Evolutionary conservation across 1,284 basidiomycete genomes (phyloP).

Genomic region (Trichosporon ovoides): DNA sequence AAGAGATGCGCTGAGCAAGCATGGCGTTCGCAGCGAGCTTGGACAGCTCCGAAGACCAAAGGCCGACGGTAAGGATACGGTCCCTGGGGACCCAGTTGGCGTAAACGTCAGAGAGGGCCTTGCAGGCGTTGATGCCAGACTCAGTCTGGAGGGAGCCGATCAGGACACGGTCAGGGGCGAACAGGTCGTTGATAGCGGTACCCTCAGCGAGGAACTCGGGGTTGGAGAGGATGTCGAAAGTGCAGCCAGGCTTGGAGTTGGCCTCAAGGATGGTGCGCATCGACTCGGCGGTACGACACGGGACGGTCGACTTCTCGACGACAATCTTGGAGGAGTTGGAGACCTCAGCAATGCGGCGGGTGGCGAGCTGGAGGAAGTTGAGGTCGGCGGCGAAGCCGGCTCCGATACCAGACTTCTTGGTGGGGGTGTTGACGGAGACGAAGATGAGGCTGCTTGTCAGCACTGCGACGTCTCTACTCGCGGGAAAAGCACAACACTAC

Average conservation of each 20-base stretch:
- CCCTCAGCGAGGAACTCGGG: conserved; percentile 97
- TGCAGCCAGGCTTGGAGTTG: conserved; percentile 84
- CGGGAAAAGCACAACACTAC: no score
- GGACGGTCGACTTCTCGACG: conserved; percentile 98
- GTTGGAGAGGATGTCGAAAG: conserved; percentile 98
- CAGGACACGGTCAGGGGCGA: conserved; percentile 87
- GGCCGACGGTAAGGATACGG: conserved; percentile 84
- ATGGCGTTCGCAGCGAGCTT: conserved; percentile 99
- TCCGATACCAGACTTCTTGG: conserved; percentile 95
- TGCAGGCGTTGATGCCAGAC: conserved; percentile 76
- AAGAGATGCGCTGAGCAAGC: conserved; percentile 96
- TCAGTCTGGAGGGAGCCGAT: conserved; percentile 89
- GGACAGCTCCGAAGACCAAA: conserved; percentile 97
- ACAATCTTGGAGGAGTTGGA: conserved; percentile 93
- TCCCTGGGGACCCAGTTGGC: conserved; percentile 88
- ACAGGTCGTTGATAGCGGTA: conserved; percentile 85
- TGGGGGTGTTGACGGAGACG: conserved; percentile 79
- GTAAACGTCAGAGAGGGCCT: conserved; percentile 73
- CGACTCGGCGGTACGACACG: conserved; percentile 91
- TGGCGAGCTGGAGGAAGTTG: conserved; percentile 94
- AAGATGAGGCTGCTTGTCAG: conserved; percentile 52
- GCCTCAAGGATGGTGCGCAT: conserved; percentile 99
- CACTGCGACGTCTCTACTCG: no score
- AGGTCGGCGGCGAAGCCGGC: conserved; percentile 97
- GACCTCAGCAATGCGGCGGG: conserved; percentile 88